Evolutionary conservation across 2,329 filamentous ascomycete species (phyloP).

Genomic region (Cordyceps sp.): DNA sequence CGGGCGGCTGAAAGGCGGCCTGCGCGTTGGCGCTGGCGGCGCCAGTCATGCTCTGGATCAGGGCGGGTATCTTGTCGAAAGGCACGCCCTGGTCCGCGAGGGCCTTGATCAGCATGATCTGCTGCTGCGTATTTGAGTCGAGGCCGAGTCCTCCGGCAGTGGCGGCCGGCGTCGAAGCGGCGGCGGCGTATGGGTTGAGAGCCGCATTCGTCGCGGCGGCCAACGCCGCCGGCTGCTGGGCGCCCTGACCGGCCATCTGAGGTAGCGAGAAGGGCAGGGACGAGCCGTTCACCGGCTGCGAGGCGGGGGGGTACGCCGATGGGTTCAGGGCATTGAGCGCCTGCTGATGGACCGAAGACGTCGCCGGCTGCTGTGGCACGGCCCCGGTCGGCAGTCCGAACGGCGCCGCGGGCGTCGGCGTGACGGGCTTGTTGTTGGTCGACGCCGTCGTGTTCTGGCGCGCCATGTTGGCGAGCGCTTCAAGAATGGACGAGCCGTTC

Average conservation of each 20-base stretch:
- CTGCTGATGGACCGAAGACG: conserved; percentile 13
- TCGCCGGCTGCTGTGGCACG: no score
- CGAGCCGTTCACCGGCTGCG: conserved; percentile 43
- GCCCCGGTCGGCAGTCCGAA: conserved; percentile 18
- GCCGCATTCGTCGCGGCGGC: conserved; percentile 7
- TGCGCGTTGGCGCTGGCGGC: conserved; percentile 15
- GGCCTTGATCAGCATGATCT: conserved; percentile 59
- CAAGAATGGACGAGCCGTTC: conserved; percentile 47
- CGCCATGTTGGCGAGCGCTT: conserved; percentile 65
- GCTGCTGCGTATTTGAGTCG: conserved; percentile 46
- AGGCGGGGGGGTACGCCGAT: conserved; percentile 22
- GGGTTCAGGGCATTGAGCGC: conserved; percentile 10
- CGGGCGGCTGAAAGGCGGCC: conserved; percentile 19
- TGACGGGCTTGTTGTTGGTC: conserved; percentile 18
- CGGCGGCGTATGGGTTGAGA: conserved; percentile 12
- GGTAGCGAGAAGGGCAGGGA: conserved; percentile 24
- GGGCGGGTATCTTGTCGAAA: conserved; percentile 54
- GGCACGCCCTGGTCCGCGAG: conserved; percentile 60
- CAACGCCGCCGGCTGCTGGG: conserved; percentile 11
- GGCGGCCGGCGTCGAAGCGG: conserved; percentile 16
- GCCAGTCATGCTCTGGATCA: conserved; percentile 36
- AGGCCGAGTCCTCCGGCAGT: conserved; percentile 19
- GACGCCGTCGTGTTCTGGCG: conserved; percentile 46
- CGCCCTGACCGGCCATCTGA: conserved; percentile 18
- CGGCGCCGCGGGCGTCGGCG: conserved; percentile 25